Evolutionary conservation across 116 monocot species (phyloP), one percentile per base, ranked within the genome.

Genomic region (Cymodocea nodosa): DNA sequence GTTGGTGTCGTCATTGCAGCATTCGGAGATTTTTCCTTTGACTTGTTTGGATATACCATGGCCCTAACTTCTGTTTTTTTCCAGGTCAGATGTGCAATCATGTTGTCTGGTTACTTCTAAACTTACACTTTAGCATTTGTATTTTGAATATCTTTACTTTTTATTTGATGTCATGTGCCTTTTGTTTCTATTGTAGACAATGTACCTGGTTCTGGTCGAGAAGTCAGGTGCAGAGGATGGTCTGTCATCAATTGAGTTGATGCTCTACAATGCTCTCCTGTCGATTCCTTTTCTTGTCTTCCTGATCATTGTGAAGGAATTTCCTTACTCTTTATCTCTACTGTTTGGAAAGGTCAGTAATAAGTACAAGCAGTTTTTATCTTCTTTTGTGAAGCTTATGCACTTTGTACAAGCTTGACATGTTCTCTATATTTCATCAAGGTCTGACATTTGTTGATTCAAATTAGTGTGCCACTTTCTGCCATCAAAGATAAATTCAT

Each of bases 191-290:
- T n/a, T 54, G 50, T 25, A 97, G 95, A 97, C 95, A 2, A 87
- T 85, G 95, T 95, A 95, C 78, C 73, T 90, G 70, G 70, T 97
- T 14, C 70, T 97, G 56, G 95, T 97, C 60, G 95, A 97, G 75
- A 97, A 91, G 62, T 97, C 95, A 55, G 91, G 95, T 65, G 85
- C 77, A 54, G 91, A 97, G 56, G 91, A 97, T 70, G 91, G 88
- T 4, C 81, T 88, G 44, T 88, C 95, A 13, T 85, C 95, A 37
- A 60, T 85, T 54, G 95, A 97, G 71, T 62, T 87, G 55, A 97
- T 97, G 91, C 79, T 90, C 65, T 97, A 97, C 55, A 97, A 90
- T 72, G 65, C 83, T 56, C 24, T 97, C 58, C 71, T 97, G 10
- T 97, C 95, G 23, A 83, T 91, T 59, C 95, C 95, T n/a, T 83